Base-by-base conservation (phyloP, 352 stramenopile genomes). In the Aphanomyces cochlioides region DNA sequence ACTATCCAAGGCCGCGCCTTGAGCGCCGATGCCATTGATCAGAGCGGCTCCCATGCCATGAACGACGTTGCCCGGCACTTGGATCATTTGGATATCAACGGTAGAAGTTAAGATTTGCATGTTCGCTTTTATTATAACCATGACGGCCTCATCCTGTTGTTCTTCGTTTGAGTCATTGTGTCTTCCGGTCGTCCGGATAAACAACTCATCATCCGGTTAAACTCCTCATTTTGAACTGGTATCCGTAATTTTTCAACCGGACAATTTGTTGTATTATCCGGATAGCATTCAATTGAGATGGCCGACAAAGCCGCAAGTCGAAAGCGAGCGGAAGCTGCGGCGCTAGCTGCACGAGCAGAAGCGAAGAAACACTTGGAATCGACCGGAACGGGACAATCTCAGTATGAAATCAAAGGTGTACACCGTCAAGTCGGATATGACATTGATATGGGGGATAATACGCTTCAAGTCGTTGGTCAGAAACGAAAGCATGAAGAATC, bases 401-500 rank as follows among this genome's bases (percentile, higher is more conserved):
- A 89, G 56, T 78, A 79, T 17, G 86, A 94, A 72, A 74, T 90
- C 36, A 73, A 75, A 19, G 75, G 81, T 48, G 79, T 90, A 72
- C 81, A 88, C 58, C 78, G 83, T 43, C 72, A 86, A 40, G 37
- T 72, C 19, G 58, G 58, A 8, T 75, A 75, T 50, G 78, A 85
- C 39, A 76, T 81, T 69, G 75, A 78, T 41, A 68, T 86, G 39
- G 79, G 83, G 19, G 86, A 94, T 73, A 94, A 94, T 67, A 94
- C 86, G 41, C 75, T 94, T 37, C 79, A 92, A 47, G 81, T 71
- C n/a, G 56, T 91, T 58, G 82, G 80, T 5, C 53, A 79, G 43
- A 74, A 78, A 0, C 76, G 81, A 8, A 82, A 80, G 0, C 77
- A 79, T 40, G 37, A 7, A 12, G 17, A 60, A 19, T 17, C n/a